phyloP scores from a whole-genome alignment of 1,139 yeast genomes.

The Lizanozyma gosingica region DNA sequence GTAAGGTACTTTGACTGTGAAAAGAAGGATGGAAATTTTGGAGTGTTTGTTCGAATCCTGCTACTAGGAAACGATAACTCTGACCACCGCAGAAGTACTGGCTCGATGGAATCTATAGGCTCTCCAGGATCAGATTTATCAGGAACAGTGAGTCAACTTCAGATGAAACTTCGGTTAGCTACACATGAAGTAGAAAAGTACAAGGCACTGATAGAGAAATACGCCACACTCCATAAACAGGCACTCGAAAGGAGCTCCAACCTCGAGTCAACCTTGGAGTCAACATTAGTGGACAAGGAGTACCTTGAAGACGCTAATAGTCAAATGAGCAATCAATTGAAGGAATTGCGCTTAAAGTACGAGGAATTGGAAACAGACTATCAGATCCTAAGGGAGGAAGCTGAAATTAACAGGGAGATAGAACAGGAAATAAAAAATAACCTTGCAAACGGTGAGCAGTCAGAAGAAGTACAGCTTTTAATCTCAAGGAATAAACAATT shows the following conservation, averaged over 20 bases:
- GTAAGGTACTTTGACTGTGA: slow-evolving; percentile 49
- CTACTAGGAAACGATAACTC: neutral
- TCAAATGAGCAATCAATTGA: slow-evolving; percentile 20
- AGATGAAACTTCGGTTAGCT: neutral
- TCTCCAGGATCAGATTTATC: neutral
- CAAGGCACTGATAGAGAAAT: neutral
- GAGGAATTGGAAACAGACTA: slow-evolving; percentile 32
- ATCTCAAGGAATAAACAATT: slow-evolving; percentile 23
- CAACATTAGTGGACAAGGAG: slow-evolving; percentile 45
- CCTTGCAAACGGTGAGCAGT: slow-evolving; percentile 6
- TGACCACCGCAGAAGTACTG: neutral
- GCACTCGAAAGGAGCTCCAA: slow-evolving; percentile 4
- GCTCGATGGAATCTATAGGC: neutral
- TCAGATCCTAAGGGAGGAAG: slow-evolving; percentile 37
- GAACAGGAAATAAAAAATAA: slow-evolving; percentile 25
- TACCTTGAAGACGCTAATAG: slow-evolving; percentile 36
- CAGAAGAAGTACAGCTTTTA: slow-evolving; percentile 12
- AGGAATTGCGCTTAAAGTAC: slow-evolving; percentile 24
- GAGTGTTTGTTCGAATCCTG: slow-evolving; percentile 42
- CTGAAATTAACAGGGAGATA: slow-evolving; percentile 31
- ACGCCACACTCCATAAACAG: slow-evolving; percentile 1
- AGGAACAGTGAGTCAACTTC: neutral
- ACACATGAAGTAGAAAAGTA: neutral
- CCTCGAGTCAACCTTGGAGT: slow-evolving; percentile 39
- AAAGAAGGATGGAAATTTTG: slow-evolving; percentile 32